A percentile compares a stretch with the other conserved stretches of the same genome.
These are phyloP conservation scores for Leccinum rimulosum DNA, from an alignment of 768 basidiomycete species.

Conservation along the genomic window DNA sequence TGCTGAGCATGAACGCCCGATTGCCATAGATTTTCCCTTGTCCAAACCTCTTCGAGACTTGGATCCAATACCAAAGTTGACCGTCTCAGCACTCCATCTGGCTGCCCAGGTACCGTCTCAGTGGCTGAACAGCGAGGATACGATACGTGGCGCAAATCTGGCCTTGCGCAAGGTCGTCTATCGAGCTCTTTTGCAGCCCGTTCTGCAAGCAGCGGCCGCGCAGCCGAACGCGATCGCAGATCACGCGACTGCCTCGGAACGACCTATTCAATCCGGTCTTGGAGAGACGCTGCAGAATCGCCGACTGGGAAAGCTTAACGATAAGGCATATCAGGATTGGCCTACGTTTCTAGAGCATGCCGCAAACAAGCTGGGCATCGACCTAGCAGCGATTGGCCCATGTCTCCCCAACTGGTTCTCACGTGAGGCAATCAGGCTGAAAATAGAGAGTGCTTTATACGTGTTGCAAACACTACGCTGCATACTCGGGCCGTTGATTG, in stretches of 20 bases:
- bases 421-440: constrained; percentile 20
- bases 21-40: constrained; percentile 53
- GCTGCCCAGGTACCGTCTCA: constrained; percentile 68
- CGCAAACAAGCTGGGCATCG: constrained; percentile 27
- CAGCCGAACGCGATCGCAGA: constrained; percentile 1
- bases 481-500: constrained; percentile 64
- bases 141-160: constrained; percentile 40
- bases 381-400: constrained; percentile 9
- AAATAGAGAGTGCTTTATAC: constrained; percentile 45
- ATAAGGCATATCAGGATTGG: constrained; percentile 51
- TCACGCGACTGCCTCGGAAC: not conserved
- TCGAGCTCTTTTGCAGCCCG: constrained; percentile 57
- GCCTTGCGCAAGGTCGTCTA: constrained; percentile 69
- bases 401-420: constrained; percentile 22
- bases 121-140: constrained; percentile 46
- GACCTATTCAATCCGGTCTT: constrained; percentile 23
- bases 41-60: constrained; percentile 30
- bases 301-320: constrained; percentile 51
- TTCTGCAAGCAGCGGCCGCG: constrained; percentile 14
- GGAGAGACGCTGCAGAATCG: constrained; percentile 43
- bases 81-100: constrained; percentile 54
- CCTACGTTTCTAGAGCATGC: constrained; percentile 42
- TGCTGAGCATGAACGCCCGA: constrained; percentile 3
- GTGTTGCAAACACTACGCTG: constrained; percentile 68
- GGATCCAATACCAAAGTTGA: constrained; percentile 20